Base-by-base conservation (phyloP, 495 filamentous ascomycete species). In the Neurospora sp. region DNA sequence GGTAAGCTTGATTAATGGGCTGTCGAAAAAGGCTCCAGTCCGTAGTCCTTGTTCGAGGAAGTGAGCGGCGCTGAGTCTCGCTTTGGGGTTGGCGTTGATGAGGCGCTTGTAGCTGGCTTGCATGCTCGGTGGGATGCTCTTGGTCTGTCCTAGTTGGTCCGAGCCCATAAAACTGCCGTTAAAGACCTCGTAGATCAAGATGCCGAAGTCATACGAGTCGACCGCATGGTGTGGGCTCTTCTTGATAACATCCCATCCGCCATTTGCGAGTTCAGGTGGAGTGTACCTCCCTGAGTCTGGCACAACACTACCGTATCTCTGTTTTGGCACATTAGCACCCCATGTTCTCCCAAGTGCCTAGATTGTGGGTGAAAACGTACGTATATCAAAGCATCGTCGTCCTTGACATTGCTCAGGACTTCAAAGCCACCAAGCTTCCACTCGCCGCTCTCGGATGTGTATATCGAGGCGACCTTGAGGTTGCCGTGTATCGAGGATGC, bases 341-440 rank as follows among this genome's bases (percentile, higher is more conserved):
- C 38, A 2, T 10, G 9, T 31, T 9, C 31, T 35, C 27, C 54
- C 12, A 3, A 66, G 14, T 66, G 27, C 27, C 14, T 16, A 2
- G 7, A 16, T 40, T 27, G 23, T 3, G 16, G n/a, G 9, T 11
- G n/a, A 49, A 7, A 71, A 69, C 71, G 75, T 77, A 95, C 93
- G 81, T 97, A 97, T 77, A 98, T 94, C 49, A 97, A 86, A 9
- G 93, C 92, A 71, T 97, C 92, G 72, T 98, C 95, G 42, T 98
- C 96, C 79, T 97, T 97, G 82, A 97, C 91, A 27, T 93, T 97
- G 82, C 95, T 98, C 44, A 98, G 80, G 11, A 97, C 87, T 75
- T 99, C 96, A 73, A 98, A 96, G 10, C 96, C 96, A 5, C 92
- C 94, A 4, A 99, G 83, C 80, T 96, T 98, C 96, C 96, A 99